Evolutionary conservation across 2,329 filamentous ascomycete genomes (phyloP), one percentile per base, ranked within the genome.

Genomic region (Coniochaeta sp.): DNA sequence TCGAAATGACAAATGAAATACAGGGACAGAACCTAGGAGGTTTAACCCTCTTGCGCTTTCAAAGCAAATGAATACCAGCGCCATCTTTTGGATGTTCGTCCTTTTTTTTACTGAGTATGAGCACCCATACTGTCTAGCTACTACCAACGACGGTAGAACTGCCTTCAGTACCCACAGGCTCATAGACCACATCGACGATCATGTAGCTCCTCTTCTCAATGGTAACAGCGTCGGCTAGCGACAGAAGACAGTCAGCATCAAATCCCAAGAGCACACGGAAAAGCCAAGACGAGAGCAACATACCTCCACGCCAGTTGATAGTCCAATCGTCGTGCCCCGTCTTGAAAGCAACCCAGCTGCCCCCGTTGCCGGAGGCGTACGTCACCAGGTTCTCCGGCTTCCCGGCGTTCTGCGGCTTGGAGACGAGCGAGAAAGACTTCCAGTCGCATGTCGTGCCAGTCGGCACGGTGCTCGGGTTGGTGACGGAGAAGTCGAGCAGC

Each of bases 291-390:
- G 44, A 17, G n/a, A 14, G 52, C 14, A 31, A 67, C 74, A 65
- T 60, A 74, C 74, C 71, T 62, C 72, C 70, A 47, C 72, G 72
- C 73, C 74, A 77, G 60, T 70, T 73, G 28, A 75, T 67, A 33
- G 62, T 62, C 71, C 70, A 76, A 55, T 60, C 66, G 17, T 62
- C 60, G 16, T 61, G 58, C 9, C 50, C 60, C 1, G 22, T 44
- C 7, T 73, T 74, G 61, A 76, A 71, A 2, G 71, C 70, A n/a
- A 73, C 64, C 75, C 75, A 77, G 31, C 63, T 55, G 7, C 69
- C 70, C 4, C 26, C 62, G 50, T 31, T 54, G 44, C 31, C 52
- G 1, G 58, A 62, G 1, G 54, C 62, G 56, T 66, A 69, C 28
- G 58, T 60, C 3, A 69, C 44, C n/a, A 57, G 54, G 17, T 58